Base-by-base conservation (phyloP, 495 filamentous ascomycete species). In the Xylaria cubensis region DNA sequence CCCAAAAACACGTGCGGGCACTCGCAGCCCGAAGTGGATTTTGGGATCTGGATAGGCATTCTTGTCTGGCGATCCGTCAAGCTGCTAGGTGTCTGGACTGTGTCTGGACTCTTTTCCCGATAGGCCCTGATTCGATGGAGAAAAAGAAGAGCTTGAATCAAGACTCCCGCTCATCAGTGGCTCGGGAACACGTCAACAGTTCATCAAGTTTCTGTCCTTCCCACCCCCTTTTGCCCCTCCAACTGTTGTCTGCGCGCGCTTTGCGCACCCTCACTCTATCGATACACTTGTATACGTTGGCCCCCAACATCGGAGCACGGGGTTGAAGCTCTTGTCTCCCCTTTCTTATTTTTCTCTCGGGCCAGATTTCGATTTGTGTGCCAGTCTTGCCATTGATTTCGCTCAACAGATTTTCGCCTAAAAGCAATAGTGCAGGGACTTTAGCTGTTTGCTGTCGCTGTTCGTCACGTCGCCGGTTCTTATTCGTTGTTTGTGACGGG, bases 1-100 rank as follows among this genome's bases (percentile, higher is more conserved):
- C n/a, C 42, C 29, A 9, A 41, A 72, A 66, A 67, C 70, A 72
- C 70, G 70, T 72, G 70, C 70, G 62, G 62, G 63, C 70, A 61
- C 70, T 67, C 70, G 29, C 62, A 72, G 51, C 62, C 50, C 50
- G 42, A 72, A 72, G 70, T 72, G 70, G 70, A 53, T 36, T 66
- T 56, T 72, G 70, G 39, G 41, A 48, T 53, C 41, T 32, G 51
- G 67, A 58, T 59, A 69, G 39, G 67, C 39, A 48, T 21, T 58
- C n/a, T 61, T 15, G 34, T 44, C 36, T 67, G 65, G 65, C 65
- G 65, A 69, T 69, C 67, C 34, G 39, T 32, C 56, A 39, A 53
- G 46, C 17, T 69, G 55, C 34, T 62, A 39, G 21, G 39, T 50
- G 67, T 69, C 67, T 69, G 67, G 67, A 61, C 67, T 67, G 42